Percentiles rank a stretch among this genome's conserved stretches.
phyloP scores from a whole-genome alignment of 2,329 filamentous ascomycete genomes.

The Pyrenochaeta sp. region DNA sequence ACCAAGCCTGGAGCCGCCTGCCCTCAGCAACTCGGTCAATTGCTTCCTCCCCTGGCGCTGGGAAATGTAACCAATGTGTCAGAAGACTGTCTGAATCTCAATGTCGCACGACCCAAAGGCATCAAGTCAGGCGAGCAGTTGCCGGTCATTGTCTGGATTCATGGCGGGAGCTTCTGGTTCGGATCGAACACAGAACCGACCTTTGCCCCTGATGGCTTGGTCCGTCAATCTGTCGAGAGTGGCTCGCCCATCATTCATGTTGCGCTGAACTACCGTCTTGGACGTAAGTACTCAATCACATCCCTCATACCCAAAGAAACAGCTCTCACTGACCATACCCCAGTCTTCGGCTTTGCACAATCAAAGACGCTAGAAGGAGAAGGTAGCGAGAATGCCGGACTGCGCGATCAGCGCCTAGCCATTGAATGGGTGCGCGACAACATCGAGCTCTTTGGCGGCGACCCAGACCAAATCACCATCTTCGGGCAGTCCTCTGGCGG shows the following conservation, averaged over 20 bases:
- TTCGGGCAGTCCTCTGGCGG: conserved; percentile 50
- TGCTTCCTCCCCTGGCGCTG: conserved; percentile 35
- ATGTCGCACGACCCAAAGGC: conserved; percentile 63
- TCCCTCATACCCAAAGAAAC: too few species aligned
- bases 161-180: conserved; percentile 55
- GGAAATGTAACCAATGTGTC: conserved; percentile 46
- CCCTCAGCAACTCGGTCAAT: conserved; percentile 50
- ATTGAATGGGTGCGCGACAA: conserved; percentile 51
- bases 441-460: conserved; percentile 45
- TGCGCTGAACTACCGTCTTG: conserved; percentile 47
- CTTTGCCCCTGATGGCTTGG: conserved; percentile 54
- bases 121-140: conserved; percentile 47
- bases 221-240: conserved; percentile 56
- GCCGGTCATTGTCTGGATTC: conserved; percentile 68
- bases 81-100: conserved; percentile 68
- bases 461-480: conserved; percentile 47
- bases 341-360: conserved; percentile 49
- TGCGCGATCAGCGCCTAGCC: conserved; percentile 49
- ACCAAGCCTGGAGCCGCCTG: conserved; percentile 54
- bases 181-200: conserved; percentile 44
- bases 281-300: conserved; percentile 28
- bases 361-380: conserved; percentile 42
- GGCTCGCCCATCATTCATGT: conserved; percentile 49
- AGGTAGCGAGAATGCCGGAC: conserved; percentile 47
- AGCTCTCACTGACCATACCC: background rate